Evolutionary conservation across 768 basidiomycete genomes (phyloP).

Genomic region (Rhodotorula graminis): DNA sequence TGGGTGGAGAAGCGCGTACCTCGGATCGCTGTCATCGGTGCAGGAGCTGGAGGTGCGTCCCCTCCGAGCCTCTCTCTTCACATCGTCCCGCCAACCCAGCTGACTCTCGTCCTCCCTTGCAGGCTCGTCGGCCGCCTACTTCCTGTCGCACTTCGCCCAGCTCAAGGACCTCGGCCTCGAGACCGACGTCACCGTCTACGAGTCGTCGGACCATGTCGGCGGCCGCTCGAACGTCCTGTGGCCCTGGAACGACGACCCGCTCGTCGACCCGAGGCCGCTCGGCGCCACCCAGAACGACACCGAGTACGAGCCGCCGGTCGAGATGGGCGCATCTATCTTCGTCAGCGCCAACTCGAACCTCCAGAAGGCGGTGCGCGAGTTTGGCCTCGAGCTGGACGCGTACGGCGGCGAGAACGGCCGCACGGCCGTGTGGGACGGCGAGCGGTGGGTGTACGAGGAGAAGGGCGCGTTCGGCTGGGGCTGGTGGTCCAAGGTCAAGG

Average conservation of each 20-base stretch:
- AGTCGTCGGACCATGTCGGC: conserved; percentile 49
- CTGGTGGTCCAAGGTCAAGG: conserved; percentile 70
- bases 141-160: conserved; percentile 22
- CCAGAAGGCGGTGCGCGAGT: conserved; percentile 70
- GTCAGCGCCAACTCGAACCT: conserved; percentile 66
- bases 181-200: conserved; percentile 78
- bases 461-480: conserved; percentile 49
- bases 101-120: neutral
- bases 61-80: neutral
- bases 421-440: conserved; percentile 79
- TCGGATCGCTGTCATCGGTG: conserved; percentile 20
- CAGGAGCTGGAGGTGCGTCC: conserved; percentile 22
- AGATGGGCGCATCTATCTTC: conserved; percentile 85
- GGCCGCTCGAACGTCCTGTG: conserved; percentile 30
- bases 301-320: conserved; percentile 49
- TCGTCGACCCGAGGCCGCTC: neutral
- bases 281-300: neutral
- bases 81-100: neutral
- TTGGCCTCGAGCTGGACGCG: conserved; percentile 60
- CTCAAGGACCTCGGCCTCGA: conserved; percentile 52
- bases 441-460: conserved; percentile 53
- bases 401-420: conserved; percentile 48
- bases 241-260: conserved; percentile 32
- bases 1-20: neutral
- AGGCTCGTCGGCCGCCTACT: conserved; percentile 35